Evolutionary conservation across 257 asterid genomes (phyloP).

Genomic region (Fraxinus excelsior): DNA sequence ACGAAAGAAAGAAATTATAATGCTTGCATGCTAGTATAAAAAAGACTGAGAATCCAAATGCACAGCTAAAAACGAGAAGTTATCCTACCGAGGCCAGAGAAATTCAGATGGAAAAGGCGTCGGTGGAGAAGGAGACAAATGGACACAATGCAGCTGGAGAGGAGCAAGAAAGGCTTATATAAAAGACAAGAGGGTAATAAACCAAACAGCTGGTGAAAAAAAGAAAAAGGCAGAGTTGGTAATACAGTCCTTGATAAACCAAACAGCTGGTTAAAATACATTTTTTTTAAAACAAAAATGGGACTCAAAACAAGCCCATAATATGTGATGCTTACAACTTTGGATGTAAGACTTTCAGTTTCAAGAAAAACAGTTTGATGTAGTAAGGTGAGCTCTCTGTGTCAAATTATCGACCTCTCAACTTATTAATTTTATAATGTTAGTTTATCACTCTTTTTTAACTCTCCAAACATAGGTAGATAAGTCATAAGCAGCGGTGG

Average conservation of each 20-base stretch:
- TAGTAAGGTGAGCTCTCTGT: constrained; percentile 30
- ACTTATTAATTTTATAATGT: constrained; percentile 17
- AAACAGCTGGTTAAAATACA: too few species aligned
- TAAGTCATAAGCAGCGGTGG: neutral
- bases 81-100: neutral
- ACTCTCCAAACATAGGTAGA: neutral
- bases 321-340: neutral
- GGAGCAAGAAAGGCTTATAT: neutral
- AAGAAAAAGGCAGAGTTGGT: neutral
- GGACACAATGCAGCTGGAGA: neutral
- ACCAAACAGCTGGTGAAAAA: neutral
- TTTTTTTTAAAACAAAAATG: too few species aligned
- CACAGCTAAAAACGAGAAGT: neutral
- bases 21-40: neutral
- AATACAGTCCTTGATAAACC: too few species aligned
- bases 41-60: neutral
- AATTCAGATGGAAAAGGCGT: neutral
- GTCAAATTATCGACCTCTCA: constrained; percentile 22
- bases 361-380: constrained; percentile 11
- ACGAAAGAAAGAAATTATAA: neutral
- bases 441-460: neutral
- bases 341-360: neutral
- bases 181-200: neutral
- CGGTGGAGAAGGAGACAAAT: neutral
- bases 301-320: too few species aligned